These are phyloP conservation scores for Coemansia sp. DNA, from an alignment of 192 early-diverging fungal species.

Conservation along the genomic window DNA sequence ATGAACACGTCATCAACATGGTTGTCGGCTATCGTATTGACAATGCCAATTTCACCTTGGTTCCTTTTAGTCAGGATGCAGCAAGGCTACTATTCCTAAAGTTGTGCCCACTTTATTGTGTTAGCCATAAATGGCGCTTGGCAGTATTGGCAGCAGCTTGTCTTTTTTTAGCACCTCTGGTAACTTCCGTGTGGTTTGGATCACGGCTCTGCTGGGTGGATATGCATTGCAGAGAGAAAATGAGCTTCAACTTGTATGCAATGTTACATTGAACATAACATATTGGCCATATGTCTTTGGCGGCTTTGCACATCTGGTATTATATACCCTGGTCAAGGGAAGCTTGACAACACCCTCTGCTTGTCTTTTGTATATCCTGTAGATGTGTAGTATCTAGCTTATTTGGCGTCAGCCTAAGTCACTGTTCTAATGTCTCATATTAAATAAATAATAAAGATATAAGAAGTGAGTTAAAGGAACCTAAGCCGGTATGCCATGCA, in stretches of 20 bases:
- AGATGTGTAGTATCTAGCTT: no score
- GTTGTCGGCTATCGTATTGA: background rate
- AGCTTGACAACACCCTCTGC: background rate
- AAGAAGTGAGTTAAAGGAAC: no score
- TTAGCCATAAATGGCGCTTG: background rate
- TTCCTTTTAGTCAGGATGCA: background rate
- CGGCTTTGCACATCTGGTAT: background rate
- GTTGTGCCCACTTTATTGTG: background rate
- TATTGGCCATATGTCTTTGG: background rate
- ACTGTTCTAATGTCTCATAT: no score
- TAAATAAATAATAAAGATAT: no score
- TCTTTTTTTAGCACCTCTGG: background rate
- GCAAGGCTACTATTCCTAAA: background rate
- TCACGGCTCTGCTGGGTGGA: background rate
- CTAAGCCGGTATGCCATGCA: no score
- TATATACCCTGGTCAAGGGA: background rate
- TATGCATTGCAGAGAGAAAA: background rate
- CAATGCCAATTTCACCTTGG: background rate
- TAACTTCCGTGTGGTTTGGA: background rate
- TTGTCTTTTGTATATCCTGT: background rate
- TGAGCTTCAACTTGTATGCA: background rate
- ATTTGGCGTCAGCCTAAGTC: no score
- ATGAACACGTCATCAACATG: background rate
- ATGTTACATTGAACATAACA: background rate
- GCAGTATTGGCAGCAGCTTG: background rate